Evolutionary conservation across 169 alveolate species (phyloP).

Genomic region (Eimeria praecox): DNA sequence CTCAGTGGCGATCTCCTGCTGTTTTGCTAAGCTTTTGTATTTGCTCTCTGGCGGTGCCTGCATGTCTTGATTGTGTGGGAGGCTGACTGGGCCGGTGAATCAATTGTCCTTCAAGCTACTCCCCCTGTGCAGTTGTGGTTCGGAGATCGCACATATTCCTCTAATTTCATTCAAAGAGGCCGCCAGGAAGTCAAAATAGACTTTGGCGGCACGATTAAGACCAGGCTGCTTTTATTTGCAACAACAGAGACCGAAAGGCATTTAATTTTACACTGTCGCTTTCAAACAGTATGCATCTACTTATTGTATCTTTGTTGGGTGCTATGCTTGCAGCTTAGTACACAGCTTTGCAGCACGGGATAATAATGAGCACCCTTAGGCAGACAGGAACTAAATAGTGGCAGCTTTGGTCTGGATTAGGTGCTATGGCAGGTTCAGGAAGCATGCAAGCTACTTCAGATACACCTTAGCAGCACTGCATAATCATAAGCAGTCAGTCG

Average conservation of each 20-base stretch:
- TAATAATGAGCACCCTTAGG: background rate
- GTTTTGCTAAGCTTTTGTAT: background rate
- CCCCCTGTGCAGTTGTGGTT: conserved; percentile 35
- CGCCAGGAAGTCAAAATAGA: conserved; percentile 20
- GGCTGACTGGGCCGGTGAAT: conserved; percentile 2
- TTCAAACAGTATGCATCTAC: background rate
- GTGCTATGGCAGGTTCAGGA: background rate
- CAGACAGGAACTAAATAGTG: background rate
- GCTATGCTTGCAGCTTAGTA: background rate
- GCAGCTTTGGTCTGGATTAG: too few species aligned
- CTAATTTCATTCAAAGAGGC: background rate
- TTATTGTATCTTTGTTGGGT: background rate
- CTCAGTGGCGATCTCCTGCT: background rate
- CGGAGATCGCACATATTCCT: background rate
- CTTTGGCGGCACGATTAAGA: background rate
- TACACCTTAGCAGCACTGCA: background rate
- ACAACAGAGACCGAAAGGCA: background rate
- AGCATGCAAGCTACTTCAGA: background rate
- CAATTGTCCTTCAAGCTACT: background rate
- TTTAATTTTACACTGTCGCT: background rate
- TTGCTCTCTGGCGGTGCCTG: background rate
- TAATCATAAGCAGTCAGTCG: background rate
- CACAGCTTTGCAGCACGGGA: background rate
- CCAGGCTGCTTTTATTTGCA: conserved; percentile 19
- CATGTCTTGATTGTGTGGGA: conserved; percentile 17